Evolutionary conservation across 345 rosid species (phyloP).

Genomic region (Syzygium aromaticum): DNA sequence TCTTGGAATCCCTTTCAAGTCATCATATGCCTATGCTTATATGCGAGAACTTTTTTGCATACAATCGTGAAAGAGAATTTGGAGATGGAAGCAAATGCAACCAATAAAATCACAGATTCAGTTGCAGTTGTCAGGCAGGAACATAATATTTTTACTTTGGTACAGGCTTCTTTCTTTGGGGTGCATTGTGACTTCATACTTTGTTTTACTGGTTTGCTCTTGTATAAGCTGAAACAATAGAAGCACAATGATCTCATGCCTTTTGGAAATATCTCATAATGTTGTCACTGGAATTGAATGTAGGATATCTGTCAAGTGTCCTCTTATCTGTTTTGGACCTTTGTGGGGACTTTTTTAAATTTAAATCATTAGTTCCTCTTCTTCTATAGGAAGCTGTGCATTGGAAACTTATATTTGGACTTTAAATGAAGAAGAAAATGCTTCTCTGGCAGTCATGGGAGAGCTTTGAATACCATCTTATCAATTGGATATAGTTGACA

Average conservation of each 20-base stretch:
- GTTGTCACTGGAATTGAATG: neutral
- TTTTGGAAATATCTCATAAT: neutral
- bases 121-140: neutral
- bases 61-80: neutral
- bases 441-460: neutral
- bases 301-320: neutral
- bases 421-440: neutral
- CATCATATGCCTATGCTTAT: neutral
- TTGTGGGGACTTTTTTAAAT: neutral
- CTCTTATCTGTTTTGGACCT: neutral
- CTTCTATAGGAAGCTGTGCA: neutral
- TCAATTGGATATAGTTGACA: neutral
- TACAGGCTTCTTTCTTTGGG: neutral
- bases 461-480: neutral
- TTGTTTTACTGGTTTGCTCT: neutral
- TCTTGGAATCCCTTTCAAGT: neutral
- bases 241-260: neutral
- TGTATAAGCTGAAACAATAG: neutral
- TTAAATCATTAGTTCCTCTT: neutral
- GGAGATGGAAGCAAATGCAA: neutral
- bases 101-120: neutral
- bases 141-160: neutral
- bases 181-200: neutral
- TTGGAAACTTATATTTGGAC: neutral
- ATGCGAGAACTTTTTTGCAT: neutral